Conservation (phyloP, 495 filamentous ascomycete genomes). For the Baudoinia panamericana region DNA sequence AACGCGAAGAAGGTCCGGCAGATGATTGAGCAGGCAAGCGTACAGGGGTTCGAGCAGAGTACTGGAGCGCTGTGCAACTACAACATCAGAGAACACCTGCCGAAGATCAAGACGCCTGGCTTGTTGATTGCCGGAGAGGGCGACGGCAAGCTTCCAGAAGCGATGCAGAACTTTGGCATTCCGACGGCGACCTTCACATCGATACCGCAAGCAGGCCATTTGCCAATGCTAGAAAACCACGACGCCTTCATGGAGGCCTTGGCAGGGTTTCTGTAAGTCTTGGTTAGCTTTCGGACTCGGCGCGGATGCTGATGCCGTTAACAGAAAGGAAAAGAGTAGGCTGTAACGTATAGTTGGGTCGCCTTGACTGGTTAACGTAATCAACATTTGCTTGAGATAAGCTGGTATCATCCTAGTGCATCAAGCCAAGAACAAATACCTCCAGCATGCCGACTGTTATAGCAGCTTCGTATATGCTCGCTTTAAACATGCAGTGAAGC, state of each 20-base stretch:
- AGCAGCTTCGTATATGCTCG: no score
- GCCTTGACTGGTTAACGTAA: no score
- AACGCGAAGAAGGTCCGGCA: constrained; percentile 41
- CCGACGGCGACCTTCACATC: constrained; percentile 52
- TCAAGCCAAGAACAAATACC: no score
- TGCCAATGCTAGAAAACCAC: constrained; percentile 66
- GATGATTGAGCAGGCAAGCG: constrained; percentile 49
- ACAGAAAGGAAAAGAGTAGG: constrained; percentile 1
- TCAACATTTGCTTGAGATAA: no score
- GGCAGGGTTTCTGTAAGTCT: constrained; percentile 15
- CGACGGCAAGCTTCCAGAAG: constrained; percentile 49
- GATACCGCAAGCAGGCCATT: constrained; percentile 56
- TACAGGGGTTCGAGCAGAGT: constrained; percentile 54
- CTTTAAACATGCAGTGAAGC: no score
- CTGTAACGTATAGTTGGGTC: no score
- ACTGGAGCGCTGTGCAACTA: constrained; percentile 67
- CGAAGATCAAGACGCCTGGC: constrained; percentile 29
- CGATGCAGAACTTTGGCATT: constrained; percentile 21
- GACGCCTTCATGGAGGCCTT: constrained; percentile 19
- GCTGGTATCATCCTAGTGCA: no score
- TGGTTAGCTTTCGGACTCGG: not conserved
- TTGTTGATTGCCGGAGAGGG: constrained; percentile 53
- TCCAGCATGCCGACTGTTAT: no score
- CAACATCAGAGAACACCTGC: constrained; percentile 53
- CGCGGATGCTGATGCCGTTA: not conserved